phyloP scores from a whole-genome alignment of 176 grass and related monocot genomes.

The Carex cristatella region DNA sequence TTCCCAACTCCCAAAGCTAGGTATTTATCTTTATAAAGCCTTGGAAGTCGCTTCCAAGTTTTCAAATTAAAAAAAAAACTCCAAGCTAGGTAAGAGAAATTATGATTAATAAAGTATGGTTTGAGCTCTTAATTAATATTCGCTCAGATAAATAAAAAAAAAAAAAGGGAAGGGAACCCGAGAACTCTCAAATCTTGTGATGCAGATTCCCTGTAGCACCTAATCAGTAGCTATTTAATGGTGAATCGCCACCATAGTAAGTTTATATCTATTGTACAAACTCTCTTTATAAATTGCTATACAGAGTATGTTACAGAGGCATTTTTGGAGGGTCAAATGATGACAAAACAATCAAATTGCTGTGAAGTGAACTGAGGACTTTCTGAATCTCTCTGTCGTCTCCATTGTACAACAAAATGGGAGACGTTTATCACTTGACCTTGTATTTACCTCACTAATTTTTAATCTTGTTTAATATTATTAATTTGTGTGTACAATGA shows the following conservation, averaged over 20 bases:
- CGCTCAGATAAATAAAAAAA: not conserved
- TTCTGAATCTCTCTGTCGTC: constrained; percentile 11
- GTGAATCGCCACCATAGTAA: not conserved
- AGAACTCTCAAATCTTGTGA: constrained; percentile 13
- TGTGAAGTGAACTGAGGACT: constrained; percentile 1
- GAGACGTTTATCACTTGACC: not conserved
- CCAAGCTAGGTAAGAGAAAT: constrained; percentile 16
- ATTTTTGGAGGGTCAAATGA: constrained; percentile 34
- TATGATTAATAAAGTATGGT: constrained; percentile 1
- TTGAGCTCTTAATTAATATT: constrained; percentile 13
- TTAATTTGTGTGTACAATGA: too few relatives aligned
- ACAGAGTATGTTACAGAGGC: not conserved
- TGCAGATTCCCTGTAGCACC: not conserved
- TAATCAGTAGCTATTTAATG: not conserved
- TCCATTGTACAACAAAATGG: not conserved
- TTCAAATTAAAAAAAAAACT: too few relatives aligned
- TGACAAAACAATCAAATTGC: constrained; percentile 55
- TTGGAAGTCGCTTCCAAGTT: too few relatives aligned
- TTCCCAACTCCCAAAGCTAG: not conserved
- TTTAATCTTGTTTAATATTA: too few relatives aligned
- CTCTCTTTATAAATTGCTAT: not conserved
- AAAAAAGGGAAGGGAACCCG: not conserved
- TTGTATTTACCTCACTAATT: not conserved
- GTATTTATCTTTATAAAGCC: too few relatives aligned
- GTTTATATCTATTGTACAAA: not conserved